Conservation (phyloP, 495 filamentous ascomycete species). For the Halenospora varia region DNA sequence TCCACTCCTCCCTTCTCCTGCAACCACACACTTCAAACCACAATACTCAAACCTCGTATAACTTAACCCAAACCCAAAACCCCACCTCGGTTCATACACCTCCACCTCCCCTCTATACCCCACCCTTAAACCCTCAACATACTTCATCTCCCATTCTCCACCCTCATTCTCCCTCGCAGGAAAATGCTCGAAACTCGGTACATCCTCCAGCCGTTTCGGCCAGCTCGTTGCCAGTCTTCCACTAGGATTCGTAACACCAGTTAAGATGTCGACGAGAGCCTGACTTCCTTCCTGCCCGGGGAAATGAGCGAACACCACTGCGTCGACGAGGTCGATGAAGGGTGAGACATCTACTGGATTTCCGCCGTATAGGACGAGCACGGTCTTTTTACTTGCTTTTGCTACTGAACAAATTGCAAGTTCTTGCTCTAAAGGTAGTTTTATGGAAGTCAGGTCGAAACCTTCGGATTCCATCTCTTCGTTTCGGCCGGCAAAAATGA, state of each 20-base stretch:
- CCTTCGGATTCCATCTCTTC: slow-evolving; percentile 41
- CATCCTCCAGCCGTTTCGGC: slow-evolving; percentile 60
- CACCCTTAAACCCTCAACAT: slow-evolving; percentile 73
- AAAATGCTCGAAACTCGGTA: slow-evolving; percentile 65
- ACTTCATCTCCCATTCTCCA: slow-evolving; percentile 60
- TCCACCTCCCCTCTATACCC: slow-evolving; percentile 74
- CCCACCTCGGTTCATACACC: slow-evolving; percentile 56
- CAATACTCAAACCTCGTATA: slow-evolving; percentile 71
- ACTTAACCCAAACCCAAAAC: slow-evolving; percentile 76
- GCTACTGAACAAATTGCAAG: slow-evolving; percentile 52
- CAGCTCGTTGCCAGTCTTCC: slow-evolving; percentile 67
- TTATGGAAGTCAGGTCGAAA: slow-evolving; percentile 33
- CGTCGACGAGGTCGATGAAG: slow-evolving; percentile 51
- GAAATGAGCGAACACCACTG: slow-evolving; percentile 58
- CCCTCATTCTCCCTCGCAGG: slow-evolving; percentile 62
- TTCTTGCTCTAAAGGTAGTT: slow-evolving; percentile 44
- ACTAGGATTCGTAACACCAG: slow-evolving; percentile 58
- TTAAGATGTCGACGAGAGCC: slow-evolving; percentile 52
- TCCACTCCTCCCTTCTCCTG: slow-evolving; percentile 33
- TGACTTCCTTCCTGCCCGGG: slow-evolving; percentile 61
- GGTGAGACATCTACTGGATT: slow-evolving; percentile 73
- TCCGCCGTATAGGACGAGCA: slow-evolving; percentile 65
- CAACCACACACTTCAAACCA: slow-evolving; percentile 37
- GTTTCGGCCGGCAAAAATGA: slow-evolving; percentile 59
- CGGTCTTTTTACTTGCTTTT: slow-evolving; percentile 48